A percentile compares a stretch with the other conserved stretches of the same genome.
Conservation (phyloP, 75 land plant genomes). For the Cunninghamia lanceolata region DNA sequence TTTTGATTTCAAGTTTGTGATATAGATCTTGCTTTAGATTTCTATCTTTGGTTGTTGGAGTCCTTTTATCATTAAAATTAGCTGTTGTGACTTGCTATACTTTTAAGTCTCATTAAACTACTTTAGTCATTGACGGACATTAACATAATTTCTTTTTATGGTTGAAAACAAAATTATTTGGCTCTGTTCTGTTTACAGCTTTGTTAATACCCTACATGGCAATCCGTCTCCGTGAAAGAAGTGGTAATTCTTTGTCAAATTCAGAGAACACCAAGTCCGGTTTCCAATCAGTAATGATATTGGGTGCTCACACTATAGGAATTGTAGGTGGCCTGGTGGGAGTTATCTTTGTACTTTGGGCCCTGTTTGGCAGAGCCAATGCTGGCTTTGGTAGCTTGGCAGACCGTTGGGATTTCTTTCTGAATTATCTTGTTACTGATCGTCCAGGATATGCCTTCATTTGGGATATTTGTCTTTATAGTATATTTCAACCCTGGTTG, state of each 20-base stretch:
- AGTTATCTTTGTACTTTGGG: slow-evolving; percentile 63
- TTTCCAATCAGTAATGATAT: slow-evolving; percentile 50
- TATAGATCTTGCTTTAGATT: background rate
- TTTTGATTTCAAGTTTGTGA: background rate
- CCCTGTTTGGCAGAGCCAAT: slow-evolving; percentile 56
- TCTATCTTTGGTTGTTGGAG: background rate
- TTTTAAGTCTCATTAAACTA: background rate
- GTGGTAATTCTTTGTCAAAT: background rate
- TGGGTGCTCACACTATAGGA: slow-evolving; percentile 58
- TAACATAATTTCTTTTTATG: background rate
- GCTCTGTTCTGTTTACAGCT: slow-evolving; percentile 36
- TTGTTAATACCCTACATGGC: slow-evolving; percentile 97
- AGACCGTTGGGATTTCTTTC: slow-evolving; percentile 75
- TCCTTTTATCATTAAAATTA: background rate
- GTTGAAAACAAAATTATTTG: background rate
- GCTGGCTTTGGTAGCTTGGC: slow-evolving; percentile 65
- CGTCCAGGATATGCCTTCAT: slow-evolving; percentile 94
- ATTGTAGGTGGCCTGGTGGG: slow-evolving; percentile 61
- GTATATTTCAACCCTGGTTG: slow-evolving; percentile 92
- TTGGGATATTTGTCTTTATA: slow-evolving; percentile 85
- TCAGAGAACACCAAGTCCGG: slow-evolving; percentile 35
- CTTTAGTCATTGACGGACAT: background rate
- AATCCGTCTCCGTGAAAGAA: slow-evolving; percentile 58
- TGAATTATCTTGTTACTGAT: slow-evolving; percentile 64
- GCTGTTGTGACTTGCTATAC: background rate